A percentile compares a stretch with the other conserved stretches of the same genome.
Evolutionary conservation across 1,284 basidiomycete species (phyloP).

Genomic region (Pyrrhoderma noxium): DNA sequence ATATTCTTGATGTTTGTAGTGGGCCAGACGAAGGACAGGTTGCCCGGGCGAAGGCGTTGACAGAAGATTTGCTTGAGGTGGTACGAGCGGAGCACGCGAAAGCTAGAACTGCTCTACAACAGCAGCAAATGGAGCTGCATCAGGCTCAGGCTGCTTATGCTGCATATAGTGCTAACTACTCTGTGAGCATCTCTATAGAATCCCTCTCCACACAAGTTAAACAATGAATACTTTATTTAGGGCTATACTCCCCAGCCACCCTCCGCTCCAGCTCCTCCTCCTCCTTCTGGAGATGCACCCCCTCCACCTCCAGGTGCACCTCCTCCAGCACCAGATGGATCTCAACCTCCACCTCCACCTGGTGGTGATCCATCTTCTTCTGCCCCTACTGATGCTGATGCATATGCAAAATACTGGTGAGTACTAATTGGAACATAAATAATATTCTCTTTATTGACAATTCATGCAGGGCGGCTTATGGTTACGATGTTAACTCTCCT

Average conservation of each 20-base stretch:
- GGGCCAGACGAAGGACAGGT: constrained; percentile 88
- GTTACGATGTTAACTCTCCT: constrained; percentile 79
- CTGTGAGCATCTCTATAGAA: constrained; percentile 34
- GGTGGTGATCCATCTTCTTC: constrained; percentile 31
- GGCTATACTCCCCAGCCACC: constrained; percentile 57
- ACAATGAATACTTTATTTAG: constrained; percentile 29
- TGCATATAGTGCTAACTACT: constrained; percentile 50
- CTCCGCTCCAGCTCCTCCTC: constrained; percentile 51
- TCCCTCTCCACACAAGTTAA: constrained; percentile 19
- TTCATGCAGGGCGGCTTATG: constrained; percentile 68
- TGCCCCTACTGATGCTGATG: constrained; percentile 48
- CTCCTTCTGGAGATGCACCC: constrained; percentile 43
- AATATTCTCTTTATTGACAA: constrained; percentile 4
- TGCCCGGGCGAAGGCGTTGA: constrained; percentile 78
- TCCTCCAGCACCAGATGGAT: constrained; percentile 29
- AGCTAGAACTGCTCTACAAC: constrained; percentile 50
- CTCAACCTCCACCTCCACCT: constrained; percentile 26
- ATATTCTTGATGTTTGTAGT: constrained; percentile 34
- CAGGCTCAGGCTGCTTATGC: constrained; percentile 74
- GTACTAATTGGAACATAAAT: constrained; percentile 22
- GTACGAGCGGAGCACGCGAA: constrained; percentile 83
- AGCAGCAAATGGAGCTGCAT: constrained; percentile 78
- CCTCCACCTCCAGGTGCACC: constrained; percentile 31
- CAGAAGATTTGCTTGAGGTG: constrained; percentile 84
- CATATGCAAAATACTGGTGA: constrained; percentile 67